Percentiles rank a stretch among this genome's conserved stretches.
Conservation (phyloP, 1,139 yeast species). For the Blastobotrys arbuscula region DNA sequence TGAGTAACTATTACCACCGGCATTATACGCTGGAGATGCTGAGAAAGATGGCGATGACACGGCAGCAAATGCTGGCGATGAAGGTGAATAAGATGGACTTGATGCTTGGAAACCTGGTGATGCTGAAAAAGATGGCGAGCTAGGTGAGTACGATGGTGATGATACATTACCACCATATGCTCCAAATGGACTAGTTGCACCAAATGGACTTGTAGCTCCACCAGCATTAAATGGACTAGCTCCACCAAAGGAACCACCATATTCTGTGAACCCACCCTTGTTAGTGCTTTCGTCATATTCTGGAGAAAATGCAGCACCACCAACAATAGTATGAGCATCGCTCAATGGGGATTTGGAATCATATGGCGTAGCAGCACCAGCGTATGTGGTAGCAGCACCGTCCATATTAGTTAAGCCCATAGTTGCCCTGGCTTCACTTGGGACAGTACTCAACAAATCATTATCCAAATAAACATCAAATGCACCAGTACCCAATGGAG, state of each 20-base stretch:
- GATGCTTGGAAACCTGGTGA: constrained; percentile 56
- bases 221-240: constrained; percentile 51
- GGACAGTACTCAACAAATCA: constrained; percentile 66
- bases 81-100: constrained; percentile 59
- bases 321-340: constrained; percentile 42
- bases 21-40: constrained; percentile 64
- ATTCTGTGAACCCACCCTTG: constrained; percentile 89
- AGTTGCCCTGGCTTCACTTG: constrained; percentile 37
- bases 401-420: constrained; percentile 29
- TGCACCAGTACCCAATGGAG: constrained; percentile 98
- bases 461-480: constrained; percentile 96
- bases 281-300: constrained; percentile 62
- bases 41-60: constrained; percentile 71
- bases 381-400: constrained; percentile 35
- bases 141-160: constrained; percentile 57
- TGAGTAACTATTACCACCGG: constrained; percentile 64
- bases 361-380: constrained; percentile 94
- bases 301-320: constrained; percentile 90
- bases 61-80: constrained; percentile 59
- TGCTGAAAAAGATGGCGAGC: constrained; percentile 58
- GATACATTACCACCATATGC: constrained; percentile 31
- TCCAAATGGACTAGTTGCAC: constrained; percentile 55
- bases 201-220: constrained; percentile 32
- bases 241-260: constrained; percentile 48
- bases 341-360: constrained; percentile 70